Base-by-base conservation (phyloP, 179 eudicot genomes). In the Beta macrorhiza region DNA sequence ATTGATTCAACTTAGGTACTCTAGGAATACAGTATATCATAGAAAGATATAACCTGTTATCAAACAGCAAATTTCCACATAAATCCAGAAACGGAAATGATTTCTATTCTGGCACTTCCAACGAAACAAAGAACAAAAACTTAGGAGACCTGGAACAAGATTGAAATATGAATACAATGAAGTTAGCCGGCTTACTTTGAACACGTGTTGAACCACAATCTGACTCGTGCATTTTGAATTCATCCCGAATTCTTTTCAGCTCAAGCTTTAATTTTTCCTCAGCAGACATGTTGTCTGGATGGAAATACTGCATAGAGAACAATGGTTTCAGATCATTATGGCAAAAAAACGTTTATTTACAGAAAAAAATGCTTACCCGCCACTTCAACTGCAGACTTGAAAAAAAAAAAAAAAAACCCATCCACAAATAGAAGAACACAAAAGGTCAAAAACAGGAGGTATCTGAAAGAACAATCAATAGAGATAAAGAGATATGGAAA, bases 161-260 rank as follows among this genome's bases (percentile, higher is more conserved):
- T 6, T 56, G 47, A 79, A n/a, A 10, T 61, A 69, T 20, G 2
- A 17, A 52, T 76, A 67, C 0, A 11, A 37, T 7, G 61, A 20
- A 55, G 65, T 47, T 79, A 72, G 61, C 79, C 69, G 62, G 67
- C 85, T 83, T 89, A 96, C 99, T 90, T 88, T 96, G 99, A 84
- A 94, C 99, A 69, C 94, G 97, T 85, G 97, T 80, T 78, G 99
- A 96, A 79, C 99, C 99, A 87, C 98, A 96, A 84, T 96, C 99
- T 75, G 99, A 89, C 75, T 94, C 99, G 7, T 92, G 89, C 90
- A 92, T 90, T 86, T 94, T 96, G 78, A 93, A 94, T 83, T 94
- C 97, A 56, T 96, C 96, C 81, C 97, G 90, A 25, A 96, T 91
- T 77, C 83, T 87, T 75, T 89, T 83, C 80, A 96, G 91, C 88